Evolutionary conservation across 257 asterid species (phyloP).

Genomic region (Scutellaria barbata): DNA sequence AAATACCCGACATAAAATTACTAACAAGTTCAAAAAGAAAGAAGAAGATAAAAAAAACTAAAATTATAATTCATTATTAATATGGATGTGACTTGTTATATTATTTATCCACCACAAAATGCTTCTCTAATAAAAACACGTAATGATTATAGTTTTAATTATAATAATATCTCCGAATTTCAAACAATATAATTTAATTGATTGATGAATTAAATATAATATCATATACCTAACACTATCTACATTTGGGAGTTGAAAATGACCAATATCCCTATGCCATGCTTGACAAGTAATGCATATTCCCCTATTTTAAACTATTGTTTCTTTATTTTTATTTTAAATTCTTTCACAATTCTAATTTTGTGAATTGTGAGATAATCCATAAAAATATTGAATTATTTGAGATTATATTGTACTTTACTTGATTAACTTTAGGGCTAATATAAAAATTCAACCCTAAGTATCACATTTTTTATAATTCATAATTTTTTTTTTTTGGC

Average conservation of each 20-base stretch:
- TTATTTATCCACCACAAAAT: background rate
- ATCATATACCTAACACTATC: conserved; percentile 31
- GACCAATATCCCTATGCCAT: conserved; percentile 30
- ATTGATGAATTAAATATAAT: background rate
- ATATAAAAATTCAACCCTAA: too few relatives aligned
- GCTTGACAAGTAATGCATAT: conserved; percentile 36
- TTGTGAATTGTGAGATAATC: too few relatives aligned
- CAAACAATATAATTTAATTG: background rate
- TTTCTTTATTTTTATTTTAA: background rate
- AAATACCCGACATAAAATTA: background rate
- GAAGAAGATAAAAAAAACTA: too few relatives aligned
- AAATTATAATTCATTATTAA: too few relatives aligned
- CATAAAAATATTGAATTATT: too few relatives aligned
- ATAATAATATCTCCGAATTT: background rate
- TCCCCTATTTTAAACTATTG: conserved; percentile 17
- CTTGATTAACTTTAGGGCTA: too few relatives aligned
- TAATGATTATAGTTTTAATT: background rate
- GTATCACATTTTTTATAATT: too few relatives aligned
- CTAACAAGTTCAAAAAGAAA: too few relatives aligned
- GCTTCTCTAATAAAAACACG: background rate
- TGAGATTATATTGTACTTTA: too few relatives aligned
- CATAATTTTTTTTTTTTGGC: too few relatives aligned
- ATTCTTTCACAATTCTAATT: conserved; percentile 1
- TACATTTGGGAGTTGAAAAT: conserved; percentile 17
- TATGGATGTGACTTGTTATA: too few relatives aligned